These are phyloP conservation scores for Digitaria exilis DNA, from an alignment of 202 grass and related monocot genomes.

Conservation along the genomic window DNA sequence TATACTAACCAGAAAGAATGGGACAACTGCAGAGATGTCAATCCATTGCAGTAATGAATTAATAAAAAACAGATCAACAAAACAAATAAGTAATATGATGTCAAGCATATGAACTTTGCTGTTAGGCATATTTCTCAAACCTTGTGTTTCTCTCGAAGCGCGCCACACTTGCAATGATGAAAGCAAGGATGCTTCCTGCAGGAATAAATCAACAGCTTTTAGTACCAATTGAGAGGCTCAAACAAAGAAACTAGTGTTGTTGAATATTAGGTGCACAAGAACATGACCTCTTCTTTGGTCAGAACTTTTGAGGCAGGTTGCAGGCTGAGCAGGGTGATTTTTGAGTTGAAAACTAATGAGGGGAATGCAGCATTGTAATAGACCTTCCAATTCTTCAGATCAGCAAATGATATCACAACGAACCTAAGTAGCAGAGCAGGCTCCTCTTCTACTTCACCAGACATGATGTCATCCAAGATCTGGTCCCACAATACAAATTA, in stretches of 20 bases:
- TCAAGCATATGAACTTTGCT: background rate
- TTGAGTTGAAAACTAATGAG: constrained; percentile 72
- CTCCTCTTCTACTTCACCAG: constrained; percentile 73
- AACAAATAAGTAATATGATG: constrained; percentile 28
- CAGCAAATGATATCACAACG: constrained; percentile 85
- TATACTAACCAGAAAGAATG: constrained; percentile 81
- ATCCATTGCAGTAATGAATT: constrained; percentile 22
- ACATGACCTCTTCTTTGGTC: constrained; percentile 61
- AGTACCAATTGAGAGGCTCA: constrained; percentile 6
- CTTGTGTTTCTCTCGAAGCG: constrained; percentile 69
- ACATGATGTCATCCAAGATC: constrained; percentile 78
- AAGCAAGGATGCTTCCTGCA: constrained; percentile 64
- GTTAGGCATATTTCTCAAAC: constrained; percentile 41
- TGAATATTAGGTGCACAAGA: constrained; percentile 23
- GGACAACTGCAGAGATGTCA: constrained; percentile 50
- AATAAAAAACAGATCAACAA: constrained; percentile 24
- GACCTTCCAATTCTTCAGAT: constrained; percentile 94
- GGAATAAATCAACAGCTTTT: constrained; percentile 32
- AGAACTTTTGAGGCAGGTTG: constrained; percentile 48
- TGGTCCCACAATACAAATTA: constrained; percentile 25
- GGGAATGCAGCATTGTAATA: constrained; percentile 79
- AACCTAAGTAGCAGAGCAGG: constrained; percentile 72
- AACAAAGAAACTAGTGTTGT: constrained; percentile 25
- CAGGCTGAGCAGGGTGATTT: constrained; percentile 60
- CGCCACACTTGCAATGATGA: constrained; percentile 65